Conservation (phyloP, 2,329 filamentous ascomycete species). For the Botryosphaeria dothidea region DNA sequence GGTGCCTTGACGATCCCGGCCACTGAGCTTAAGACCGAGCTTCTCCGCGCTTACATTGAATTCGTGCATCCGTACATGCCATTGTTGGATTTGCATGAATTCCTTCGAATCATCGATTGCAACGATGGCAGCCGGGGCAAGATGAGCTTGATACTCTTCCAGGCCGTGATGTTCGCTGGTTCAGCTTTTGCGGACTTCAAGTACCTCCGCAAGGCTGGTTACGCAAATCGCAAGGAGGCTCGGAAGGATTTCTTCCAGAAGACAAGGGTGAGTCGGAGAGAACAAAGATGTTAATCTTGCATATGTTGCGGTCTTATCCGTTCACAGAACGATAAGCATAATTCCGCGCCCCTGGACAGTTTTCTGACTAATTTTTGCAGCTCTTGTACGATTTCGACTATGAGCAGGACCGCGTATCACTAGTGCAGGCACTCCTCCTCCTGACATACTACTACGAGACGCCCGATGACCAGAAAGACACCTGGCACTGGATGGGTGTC, state of each 20-base stretch:
- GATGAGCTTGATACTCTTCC: slow-evolving; percentile 84
- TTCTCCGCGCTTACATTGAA: slow-evolving; percentile 80
- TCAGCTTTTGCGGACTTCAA: slow-evolving; percentile 85
- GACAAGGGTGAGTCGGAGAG: slow-evolving; percentile 64
- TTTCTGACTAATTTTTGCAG: slow-evolving; percentile 42
- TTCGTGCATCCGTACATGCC: slow-evolving; percentile 96
- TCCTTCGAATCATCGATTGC: slow-evolving; percentile 61
- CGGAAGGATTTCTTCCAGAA: slow-evolving; percentile 87
- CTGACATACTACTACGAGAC: slow-evolving; percentile 99
- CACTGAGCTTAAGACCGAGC: slow-evolving; percentile 70
- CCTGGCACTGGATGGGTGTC: slow-evolving; percentile 98
- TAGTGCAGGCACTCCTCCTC: slow-evolving; percentile 84
- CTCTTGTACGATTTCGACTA: slow-evolving; percentile 95
- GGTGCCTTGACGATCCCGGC: slow-evolving; percentile 79
- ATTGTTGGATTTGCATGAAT: slow-evolving; percentile 68
- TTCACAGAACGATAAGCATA: slow-evolving; percentile 4
- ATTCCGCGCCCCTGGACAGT: slow-evolving; percentile 7
- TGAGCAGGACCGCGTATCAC: slow-evolving; percentile 82
- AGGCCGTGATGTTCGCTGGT: slow-evolving; percentile 92
- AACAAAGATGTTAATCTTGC: background rate
- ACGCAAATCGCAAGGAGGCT: slow-evolving; percentile 74
- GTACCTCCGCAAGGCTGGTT: slow-evolving; percentile 74
- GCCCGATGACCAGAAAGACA: slow-evolving; percentile 95
- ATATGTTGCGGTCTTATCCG: background rate
- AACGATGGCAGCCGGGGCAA: slow-evolving; percentile 69